Evolutionary conservation across 2,329 filamentous ascomycete genomes (phyloP), one percentile per base, ranked within the genome.

Genomic region (Fusarium fracticaudum): DNA sequence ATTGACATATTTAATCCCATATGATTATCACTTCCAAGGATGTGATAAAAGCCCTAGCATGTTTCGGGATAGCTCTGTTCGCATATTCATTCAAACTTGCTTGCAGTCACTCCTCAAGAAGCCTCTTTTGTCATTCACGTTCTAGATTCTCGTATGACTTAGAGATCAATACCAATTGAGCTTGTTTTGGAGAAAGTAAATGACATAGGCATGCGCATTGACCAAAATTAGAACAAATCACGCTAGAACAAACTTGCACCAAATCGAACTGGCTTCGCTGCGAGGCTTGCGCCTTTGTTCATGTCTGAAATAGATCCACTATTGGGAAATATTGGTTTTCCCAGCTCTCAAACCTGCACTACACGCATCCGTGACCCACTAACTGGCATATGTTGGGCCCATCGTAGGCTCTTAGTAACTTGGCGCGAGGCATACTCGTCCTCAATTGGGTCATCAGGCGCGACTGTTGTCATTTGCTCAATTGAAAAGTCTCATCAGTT

Each of bases 391-490:
- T 65, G 35, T 33, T 74, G 50, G 64, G 51, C 60, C 72, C 72
- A 55, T 60, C 63, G 40, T 51, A 41, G 67, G 59, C 59, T 74
- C 43, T 54, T 72, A 54, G 54, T 40, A 53, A 60, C 69, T 73
- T 74, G 69, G 71, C 74, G 68, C 77, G 75, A 79, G 77, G 77
- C 77, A 78, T 74, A 75, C 74, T 78, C 65, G 57, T 58, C 60
- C 76, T 73, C 68, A 35, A 79, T 79, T 78, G 77, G 77, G 57
- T 64, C 68, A 75, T 58, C 72, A 78, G 76, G 58, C 74, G 77
- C 77, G 77, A 65, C 64, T 72, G 71, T 64, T 69, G 57, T 72
- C 68, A 67, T 54, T 68, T 77, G 69, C 67, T 60, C 66, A 72
- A 72, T 68, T 53, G 48, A 58, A 69, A 72, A 64, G 67, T 73